Evolutionary conservation across 2,329 filamentous ascomycete genomes (phyloP).

Genomic region (Aspergillus uvarum): DNA sequence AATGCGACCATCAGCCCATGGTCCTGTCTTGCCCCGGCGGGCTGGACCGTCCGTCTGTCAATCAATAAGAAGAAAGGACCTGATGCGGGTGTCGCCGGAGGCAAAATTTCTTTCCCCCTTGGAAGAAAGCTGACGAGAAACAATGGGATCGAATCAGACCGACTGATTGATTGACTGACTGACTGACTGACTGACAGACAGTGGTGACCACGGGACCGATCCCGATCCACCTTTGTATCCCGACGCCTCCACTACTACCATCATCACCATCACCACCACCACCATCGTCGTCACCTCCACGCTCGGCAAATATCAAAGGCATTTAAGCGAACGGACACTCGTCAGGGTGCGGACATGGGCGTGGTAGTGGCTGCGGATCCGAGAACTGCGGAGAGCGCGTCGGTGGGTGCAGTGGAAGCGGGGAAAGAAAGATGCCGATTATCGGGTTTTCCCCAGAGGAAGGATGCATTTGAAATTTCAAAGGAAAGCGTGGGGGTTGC

Average conservation of each 20-base stretch:
- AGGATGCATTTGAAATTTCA: not conserved
- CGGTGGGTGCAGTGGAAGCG: not conserved
- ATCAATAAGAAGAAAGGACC: no score
- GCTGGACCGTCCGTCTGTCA: not conserved
- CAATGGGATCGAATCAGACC: no score
- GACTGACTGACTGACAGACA: not conserved
- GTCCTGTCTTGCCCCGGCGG: not conserved
- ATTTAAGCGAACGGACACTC: not conserved
- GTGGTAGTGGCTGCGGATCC: no score
- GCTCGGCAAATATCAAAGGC: not conserved
- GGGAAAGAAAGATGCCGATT: not conserved
- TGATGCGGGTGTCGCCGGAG: not conserved
- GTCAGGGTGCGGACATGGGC: not conserved
- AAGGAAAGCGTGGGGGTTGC: not conserved
- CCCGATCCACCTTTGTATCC: not conserved
- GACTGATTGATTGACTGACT: not conserved
- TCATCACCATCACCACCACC: not conserved
- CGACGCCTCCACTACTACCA: not conserved
- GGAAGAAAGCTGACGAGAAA: not conserved
- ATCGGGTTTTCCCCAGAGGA: not conserved
- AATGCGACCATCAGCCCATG: constrained; percentile 2
- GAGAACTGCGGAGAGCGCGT: no score
- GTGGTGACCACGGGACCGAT: not conserved
- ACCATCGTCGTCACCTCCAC: not conserved
- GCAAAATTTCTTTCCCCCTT: not conserved